Conservation (phyloP, 352 stramenopile species). For the Globisporangium spiculum region DNA sequence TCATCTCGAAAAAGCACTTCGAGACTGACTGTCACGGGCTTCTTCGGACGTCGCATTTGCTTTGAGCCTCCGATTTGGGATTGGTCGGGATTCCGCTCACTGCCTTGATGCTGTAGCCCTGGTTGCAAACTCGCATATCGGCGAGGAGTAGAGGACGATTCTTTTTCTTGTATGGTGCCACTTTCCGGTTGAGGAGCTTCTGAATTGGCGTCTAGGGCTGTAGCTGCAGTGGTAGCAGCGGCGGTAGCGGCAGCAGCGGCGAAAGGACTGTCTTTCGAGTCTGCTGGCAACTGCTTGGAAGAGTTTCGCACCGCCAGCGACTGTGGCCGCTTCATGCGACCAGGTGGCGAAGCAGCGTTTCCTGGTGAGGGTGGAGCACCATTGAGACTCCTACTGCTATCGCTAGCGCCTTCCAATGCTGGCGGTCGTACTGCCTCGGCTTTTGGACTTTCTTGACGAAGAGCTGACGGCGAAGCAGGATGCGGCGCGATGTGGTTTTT, state of each 20-base stretch:
- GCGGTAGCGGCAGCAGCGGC: background rate
- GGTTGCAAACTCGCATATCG: conserved; percentile 19
- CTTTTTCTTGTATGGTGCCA: background rate
- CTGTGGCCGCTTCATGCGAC: conserved; percentile 10
- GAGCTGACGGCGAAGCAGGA: background rate
- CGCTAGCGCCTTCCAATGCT: background rate
- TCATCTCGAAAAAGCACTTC: conserved; percentile 59
- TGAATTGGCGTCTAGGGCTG: background rate
- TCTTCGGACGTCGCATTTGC: conserved; percentile 22
- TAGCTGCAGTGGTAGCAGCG: background rate
- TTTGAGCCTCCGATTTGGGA: background rate
- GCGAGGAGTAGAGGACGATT: background rate
- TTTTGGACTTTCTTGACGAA: background rate
- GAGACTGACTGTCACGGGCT: conserved; percentile 36
- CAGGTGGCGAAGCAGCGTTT: background rate
- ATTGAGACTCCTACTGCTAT: background rate
- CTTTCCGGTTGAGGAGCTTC: background rate
- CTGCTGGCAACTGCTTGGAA: background rate
- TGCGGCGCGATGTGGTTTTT: conserved; percentile 22
- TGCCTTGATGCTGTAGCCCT: conserved; percentile 19
- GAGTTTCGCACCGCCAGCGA: conserved; percentile 5
- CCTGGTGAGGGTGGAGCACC: background rate
- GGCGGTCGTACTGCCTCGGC: background rate
- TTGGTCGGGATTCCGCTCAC: conserved; percentile 17
- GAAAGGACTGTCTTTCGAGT: background rate